A percentile compares a stretch with the other conserved stretches of the same genome.
Conservation (phyloP, 352 stramenopile genomes). For the Globisporangium cystogenes region DNA sequence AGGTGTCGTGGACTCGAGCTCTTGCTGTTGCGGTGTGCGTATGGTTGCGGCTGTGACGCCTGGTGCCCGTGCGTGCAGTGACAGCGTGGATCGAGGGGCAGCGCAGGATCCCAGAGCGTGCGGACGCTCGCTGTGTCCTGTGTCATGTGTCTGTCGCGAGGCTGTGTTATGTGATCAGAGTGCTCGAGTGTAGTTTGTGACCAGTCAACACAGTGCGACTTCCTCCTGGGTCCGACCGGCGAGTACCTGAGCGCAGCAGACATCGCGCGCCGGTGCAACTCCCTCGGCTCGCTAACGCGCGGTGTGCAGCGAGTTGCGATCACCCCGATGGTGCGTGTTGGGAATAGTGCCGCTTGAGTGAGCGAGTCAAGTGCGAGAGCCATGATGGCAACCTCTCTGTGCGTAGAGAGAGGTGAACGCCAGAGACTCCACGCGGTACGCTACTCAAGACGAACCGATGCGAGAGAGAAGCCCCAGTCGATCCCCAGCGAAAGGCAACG, state of each 20-base stretch:
- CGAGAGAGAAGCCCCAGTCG: background rate
- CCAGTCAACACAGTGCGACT: slow-evolving; percentile 11
- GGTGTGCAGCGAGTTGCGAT: background rate
- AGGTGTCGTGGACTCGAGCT: slow-evolving; percentile 2
- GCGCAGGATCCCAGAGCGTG: slow-evolving; percentile 3
- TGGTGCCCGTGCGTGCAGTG: background rate
- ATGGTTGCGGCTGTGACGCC: background rate
- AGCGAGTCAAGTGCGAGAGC: background rate
- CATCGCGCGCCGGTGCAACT: background rate
- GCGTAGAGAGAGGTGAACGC: background rate
- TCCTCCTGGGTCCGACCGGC: background rate
- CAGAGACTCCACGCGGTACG: background rate
- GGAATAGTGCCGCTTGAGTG: background rate
- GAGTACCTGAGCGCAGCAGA: background rate
- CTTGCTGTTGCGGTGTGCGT: background rate
- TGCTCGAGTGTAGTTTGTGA: slow-evolving; percentile 8
- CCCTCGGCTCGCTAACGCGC: background rate
- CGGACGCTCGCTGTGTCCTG: background rate
- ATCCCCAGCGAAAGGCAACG: background rate
- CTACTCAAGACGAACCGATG: background rate
- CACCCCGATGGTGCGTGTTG: background rate
- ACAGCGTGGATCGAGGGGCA: slow-evolving; percentile 2
- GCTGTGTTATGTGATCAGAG: background rate
- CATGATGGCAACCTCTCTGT: background rate
- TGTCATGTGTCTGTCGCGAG: background rate